Evolutionary conservation across 2,329 filamentous ascomycete genomes (phyloP).

Genomic region (Hypoxylon sp.): DNA sequence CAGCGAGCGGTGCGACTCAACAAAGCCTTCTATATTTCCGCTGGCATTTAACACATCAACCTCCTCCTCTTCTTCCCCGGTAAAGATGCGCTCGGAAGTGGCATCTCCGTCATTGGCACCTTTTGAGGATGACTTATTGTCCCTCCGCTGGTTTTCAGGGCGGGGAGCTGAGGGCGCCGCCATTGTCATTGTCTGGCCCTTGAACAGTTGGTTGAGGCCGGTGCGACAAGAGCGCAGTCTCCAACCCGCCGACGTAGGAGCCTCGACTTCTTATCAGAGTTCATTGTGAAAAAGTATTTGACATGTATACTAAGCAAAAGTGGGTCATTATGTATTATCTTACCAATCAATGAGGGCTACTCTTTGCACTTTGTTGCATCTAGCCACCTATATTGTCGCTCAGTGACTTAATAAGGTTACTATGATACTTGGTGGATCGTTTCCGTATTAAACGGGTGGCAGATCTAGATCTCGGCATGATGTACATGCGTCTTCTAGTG

Average conservation of each 20-base stretch:
- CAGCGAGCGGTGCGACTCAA: conserved; percentile 36
- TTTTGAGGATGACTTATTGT: conserved; percentile 34
- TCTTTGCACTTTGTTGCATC: conserved; percentile 14
- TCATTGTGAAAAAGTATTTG: conserved; percentile 34
- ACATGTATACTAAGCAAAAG: conserved; percentile 44
- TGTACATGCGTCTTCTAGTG: conserved; percentile 15
- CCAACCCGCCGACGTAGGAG: conserved; percentile 13
- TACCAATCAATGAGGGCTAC: conserved; percentile 34
- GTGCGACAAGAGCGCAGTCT: conserved; percentile 10
- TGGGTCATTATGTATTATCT: conserved; percentile 28
- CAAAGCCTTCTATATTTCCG: conserved; percentile 15
- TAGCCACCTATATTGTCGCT: conserved; percentile 25
- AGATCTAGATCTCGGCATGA: conserved; percentile 19
- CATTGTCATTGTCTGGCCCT: conserved; percentile 37
- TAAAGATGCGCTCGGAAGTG: conserved; percentile 34
- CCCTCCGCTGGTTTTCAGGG: conserved; percentile 12
- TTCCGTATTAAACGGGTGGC: conserved; percentile 29
- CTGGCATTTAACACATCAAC: conserved; percentile 5
- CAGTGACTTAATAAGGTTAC: conserved; percentile 10
- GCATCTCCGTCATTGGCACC: conserved; percentile 28
- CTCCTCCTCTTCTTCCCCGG: conserved; percentile 32
- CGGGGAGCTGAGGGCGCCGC: conserved; percentile 11
- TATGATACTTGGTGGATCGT: conserved; percentile 17
- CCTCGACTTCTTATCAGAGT: conserved; percentile 39
- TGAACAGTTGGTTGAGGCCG: background rate